phyloP scores from a whole-genome alignment of 2,329 filamentous ascomycete genomes.

The Catunica adiposa region DNA sequence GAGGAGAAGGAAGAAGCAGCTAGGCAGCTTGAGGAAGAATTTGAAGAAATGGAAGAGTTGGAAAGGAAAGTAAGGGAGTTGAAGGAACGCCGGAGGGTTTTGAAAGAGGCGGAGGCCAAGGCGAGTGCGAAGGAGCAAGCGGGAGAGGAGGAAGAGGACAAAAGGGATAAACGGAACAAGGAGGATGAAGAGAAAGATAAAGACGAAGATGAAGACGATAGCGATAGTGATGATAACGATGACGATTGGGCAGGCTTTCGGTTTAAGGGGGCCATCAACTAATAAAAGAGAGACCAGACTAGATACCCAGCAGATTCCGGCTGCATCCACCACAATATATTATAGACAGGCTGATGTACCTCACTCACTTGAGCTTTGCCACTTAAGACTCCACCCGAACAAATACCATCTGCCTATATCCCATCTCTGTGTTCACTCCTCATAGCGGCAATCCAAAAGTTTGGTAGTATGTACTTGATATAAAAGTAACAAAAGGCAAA shows the following conservation, averaged over 20 bases:
- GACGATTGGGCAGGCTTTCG: conserved; percentile 44
- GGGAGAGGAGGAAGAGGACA: conserved; percentile 20
- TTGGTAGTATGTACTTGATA: too few species aligned
- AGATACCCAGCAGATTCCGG: too few species aligned
- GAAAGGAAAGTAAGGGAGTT: conserved; percentile 53
- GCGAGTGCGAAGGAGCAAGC: neutral
- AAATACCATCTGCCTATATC: neutral
- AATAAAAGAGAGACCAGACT: neutral
- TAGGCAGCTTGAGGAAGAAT: conserved; percentile 56
- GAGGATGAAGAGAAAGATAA: conserved; percentile 20
- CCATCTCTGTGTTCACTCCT: too few species aligned
- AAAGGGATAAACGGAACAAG: too few species aligned
- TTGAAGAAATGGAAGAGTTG: conserved; percentile 68
- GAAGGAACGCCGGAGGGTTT: conserved; percentile 59
- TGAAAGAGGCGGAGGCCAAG: conserved; percentile 33
- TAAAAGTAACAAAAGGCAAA: too few species aligned
- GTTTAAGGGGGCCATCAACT: conserved; percentile 13
- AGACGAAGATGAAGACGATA: conserved; percentile 34
- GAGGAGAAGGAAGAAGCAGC: conserved; percentile 63
- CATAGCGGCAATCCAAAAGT: too few species aligned
- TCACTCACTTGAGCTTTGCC: too few species aligned
- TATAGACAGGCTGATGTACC: too few species aligned
- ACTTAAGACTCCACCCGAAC: too few species aligned
- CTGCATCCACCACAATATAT: too few species aligned
- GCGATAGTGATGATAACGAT: conserved; percentile 32